phyloP scores from a whole-genome alignment of 1,139 yeast species.

The Pichia sp. region DNA sequence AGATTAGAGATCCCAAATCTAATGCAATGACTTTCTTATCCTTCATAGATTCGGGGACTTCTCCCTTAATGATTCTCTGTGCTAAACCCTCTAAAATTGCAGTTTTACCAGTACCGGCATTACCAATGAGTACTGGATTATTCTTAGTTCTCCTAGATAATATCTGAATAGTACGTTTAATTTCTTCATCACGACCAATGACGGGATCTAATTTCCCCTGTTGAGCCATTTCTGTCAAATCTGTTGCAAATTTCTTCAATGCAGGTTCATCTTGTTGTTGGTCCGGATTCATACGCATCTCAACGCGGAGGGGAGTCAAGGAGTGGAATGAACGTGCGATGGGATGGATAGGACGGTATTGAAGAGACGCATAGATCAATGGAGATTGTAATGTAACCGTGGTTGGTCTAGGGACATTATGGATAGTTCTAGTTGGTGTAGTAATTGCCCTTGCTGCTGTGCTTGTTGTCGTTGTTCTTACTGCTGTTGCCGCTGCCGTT shows the following conservation, averaged over 20 bases:
- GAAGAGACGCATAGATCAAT: too few relatives aligned
- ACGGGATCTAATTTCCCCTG: conserved; percentile 95
- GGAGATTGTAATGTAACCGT: too few relatives aligned
- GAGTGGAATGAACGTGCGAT: too few relatives aligned
- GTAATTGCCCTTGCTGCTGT: too few relatives aligned
- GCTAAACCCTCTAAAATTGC: conserved; percentile 96
- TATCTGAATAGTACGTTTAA: conserved; percentile 85
- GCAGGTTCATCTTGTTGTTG: conserved; percentile 68
- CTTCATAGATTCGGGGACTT: conserved; percentile 91
- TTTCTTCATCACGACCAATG: conserved; percentile 94
- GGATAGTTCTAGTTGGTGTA: too few relatives aligned
- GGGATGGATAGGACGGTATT: too few relatives aligned
- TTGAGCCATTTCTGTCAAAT: conserved; percentile 76
- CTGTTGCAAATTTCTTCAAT: conserved; percentile 78
- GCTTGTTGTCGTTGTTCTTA: too few relatives aligned
- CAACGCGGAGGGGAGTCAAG: conserved; percentile 5
- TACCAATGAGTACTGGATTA: conserved; percentile 89
- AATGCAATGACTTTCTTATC: conserved; percentile 75
- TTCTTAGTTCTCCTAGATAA: conserved; percentile 88
- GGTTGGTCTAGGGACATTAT: too few relatives aligned
- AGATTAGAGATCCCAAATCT: conserved; percentile 82
- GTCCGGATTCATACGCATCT: conserved; percentile 36
- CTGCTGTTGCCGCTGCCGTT: too few relatives aligned
- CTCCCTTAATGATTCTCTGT: conserved; percentile 82
- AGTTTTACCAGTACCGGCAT: conserved; percentile 98